Evolutionary conservation across 805 yeast species (phyloP).

Genomic region (Wickerhamiella sergipiensis): DNA sequence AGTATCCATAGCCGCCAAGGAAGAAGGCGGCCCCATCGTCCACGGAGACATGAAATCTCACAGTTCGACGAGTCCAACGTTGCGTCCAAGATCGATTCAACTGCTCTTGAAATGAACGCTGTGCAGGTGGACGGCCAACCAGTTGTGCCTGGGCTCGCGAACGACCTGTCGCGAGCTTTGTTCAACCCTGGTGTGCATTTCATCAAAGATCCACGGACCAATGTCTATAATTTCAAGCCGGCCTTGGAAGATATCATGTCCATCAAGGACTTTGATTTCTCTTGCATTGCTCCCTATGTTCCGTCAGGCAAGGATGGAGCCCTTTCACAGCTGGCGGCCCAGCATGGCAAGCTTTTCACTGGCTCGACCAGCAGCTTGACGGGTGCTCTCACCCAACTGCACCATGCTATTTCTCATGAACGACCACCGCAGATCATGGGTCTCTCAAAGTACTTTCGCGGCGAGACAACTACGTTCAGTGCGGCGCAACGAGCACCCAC

Average conservation of each 20-base stretch:
- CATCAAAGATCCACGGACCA: constrained; percentile 63
- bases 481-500: constrained; percentile 39
- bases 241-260: constrained; percentile 45
- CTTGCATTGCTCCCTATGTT: constrained; percentile 40
- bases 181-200: constrained; percentile 74
- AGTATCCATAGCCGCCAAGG: neutral
- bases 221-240: constrained; percentile 55
- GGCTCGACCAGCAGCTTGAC: constrained; percentile 91
- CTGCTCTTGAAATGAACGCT: constrained; percentile 1
- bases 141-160: constrained; percentile 44
- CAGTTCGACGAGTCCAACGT: neutral
- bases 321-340: constrained; percentile 36
- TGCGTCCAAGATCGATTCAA: neutral
- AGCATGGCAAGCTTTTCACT: constrained; percentile 30
- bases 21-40: neutral
- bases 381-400: constrained; percentile 56
- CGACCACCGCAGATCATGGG: constrained; percentile 37
- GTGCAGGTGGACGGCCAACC: constrained; percentile 18
- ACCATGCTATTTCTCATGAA: constrained; percentile 49
- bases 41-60: neutral
- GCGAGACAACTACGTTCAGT: constrained; percentile 25
- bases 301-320: constrained; percentile 53
- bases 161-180: constrained; percentile 54
- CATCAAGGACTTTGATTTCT: constrained; percentile 53
- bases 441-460: constrained; percentile 34